Conservation (phyloP, 2,329 filamentous ascomycete species). For the Lachnellula arida region DNA sequence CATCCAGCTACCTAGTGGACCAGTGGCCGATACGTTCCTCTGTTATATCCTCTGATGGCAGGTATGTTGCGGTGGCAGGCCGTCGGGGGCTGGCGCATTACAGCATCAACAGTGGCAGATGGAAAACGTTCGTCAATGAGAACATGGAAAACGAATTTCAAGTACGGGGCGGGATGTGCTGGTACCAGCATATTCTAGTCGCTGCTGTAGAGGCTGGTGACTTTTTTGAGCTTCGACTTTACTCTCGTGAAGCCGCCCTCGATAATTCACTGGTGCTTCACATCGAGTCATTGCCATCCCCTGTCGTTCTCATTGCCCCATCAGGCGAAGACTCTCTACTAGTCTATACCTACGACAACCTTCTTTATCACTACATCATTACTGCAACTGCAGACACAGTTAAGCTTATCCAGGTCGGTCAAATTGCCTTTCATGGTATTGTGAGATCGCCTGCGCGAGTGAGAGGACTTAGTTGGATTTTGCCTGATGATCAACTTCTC, state of each 20-base stretch:
- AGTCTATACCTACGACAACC: constrained; percentile 95
- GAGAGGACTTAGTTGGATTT: constrained; percentile 88
- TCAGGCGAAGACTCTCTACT: constrained; percentile 92
- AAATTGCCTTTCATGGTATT: constrained; percentile 96
- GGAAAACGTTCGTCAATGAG: constrained; percentile 87
- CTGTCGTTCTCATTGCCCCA: constrained; percentile 83
- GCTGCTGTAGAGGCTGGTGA: constrained; percentile 85
- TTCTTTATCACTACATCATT: constrained; percentile 92
- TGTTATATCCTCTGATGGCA: constrained; percentile 84
- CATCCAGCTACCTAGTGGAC: constrained; percentile 75
- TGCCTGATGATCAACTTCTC: constrained; percentile 82
- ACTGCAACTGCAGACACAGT: constrained; percentile 64
- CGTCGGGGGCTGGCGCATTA: constrained; percentile 90
- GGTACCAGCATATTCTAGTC: constrained; percentile 93
- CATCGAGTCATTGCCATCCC: constrained; percentile 71
- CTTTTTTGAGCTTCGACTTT: constrained; percentile 83
- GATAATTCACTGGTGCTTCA: constrained; percentile 70
- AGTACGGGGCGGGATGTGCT: constrained; percentile 94
- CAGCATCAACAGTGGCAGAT: constrained; percentile 86
- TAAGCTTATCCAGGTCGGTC: constrained; percentile 85
- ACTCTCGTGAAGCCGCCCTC: constrained; percentile 78
- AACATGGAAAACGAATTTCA: constrained; percentile 84
- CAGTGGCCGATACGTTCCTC: constrained; percentile 91
- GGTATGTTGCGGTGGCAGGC: constrained; percentile 95
- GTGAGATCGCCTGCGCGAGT: constrained; percentile 90